Conservation (phyloP, 306 rosid species). For the Lathyrus tuberosus region DNA sequence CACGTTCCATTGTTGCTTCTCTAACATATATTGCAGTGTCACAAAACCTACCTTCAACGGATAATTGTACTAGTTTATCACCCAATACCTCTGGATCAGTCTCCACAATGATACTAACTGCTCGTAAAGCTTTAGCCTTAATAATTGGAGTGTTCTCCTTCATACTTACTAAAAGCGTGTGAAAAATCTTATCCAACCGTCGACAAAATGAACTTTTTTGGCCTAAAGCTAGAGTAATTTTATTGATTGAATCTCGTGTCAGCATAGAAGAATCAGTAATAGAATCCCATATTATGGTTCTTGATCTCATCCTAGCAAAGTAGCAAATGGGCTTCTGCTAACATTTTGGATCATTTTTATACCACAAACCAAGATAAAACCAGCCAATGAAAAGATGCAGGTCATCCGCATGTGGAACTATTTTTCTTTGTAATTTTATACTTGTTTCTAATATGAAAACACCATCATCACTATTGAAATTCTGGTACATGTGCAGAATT, state of each 20-base stretch:
- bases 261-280: constrained; percentile 63
- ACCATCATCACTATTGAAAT: too few relatives aligned
- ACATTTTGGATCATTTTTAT: constrained; percentile 85
- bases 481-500: too few relatives aligned
- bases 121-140: constrained; percentile 93
- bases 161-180: constrained; percentile 83
- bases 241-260: constrained; percentile 76
- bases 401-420: too few relatives aligned
- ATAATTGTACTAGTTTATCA: constrained; percentile 77
- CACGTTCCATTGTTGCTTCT: constrained; percentile 99
- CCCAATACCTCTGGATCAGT: constrained; percentile 98
- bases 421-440: too few relatives aligned
- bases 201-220: constrained; percentile 89
- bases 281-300: constrained; percentile 80
- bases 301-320: constrained; percentile 87
- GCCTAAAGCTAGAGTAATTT: constrained; percentile 78
- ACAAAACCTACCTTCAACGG: constrained; percentile 97
- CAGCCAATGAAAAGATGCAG: too few relatives aligned
- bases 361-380: constrained; percentile 95
- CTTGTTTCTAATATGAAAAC: too few relatives aligned
- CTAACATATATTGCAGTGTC: constrained; percentile 94
- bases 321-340: constrained; percentile 65
- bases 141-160: constrained; percentile 92
- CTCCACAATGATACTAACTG: constrained; percentile 98
- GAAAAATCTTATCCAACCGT: constrained; percentile 93